Evolutionary conservation across 2,329 filamentous ascomycete genomes (phyloP).

Genomic region (Xylaria sp.): DNA sequence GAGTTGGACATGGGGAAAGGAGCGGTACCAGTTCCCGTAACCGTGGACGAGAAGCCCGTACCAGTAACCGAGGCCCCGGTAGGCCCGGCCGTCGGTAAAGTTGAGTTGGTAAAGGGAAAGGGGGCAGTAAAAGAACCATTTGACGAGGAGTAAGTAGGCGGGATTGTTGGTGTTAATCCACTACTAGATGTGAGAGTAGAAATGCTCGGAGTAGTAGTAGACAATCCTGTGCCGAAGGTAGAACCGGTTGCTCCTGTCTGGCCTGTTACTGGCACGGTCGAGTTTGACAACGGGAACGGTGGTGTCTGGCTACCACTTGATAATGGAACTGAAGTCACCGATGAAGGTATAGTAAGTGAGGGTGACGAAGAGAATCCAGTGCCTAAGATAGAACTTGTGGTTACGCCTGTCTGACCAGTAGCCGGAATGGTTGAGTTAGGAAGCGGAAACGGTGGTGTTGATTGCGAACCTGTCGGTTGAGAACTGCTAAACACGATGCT

Average conservation of each 20-base stretch:
- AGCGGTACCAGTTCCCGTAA: neutral
- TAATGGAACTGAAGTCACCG: slow-evolving; percentile 2
- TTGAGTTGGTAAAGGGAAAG: slow-evolving; percentile 25
- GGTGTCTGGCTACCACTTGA: slow-evolving; percentile 8
- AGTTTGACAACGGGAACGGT: slow-evolving; percentile 7
- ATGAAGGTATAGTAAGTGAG: neutral
- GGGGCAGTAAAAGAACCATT: slow-evolving; percentile 15
- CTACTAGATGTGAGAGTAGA: slow-evolving; percentile 5
- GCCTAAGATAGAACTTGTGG: slow-evolving; percentile 1
- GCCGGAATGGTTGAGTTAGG: slow-evolving; percentile 23
- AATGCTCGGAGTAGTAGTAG: slow-evolving; percentile 6
- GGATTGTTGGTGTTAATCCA: slow-evolving; percentile 4
- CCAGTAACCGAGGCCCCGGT: slow-evolving; percentile 6
- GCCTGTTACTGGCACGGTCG: neutral
- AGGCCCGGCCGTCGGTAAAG: slow-evolving; percentile 8
- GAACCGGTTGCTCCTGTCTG: neutral
- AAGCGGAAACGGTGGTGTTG: slow-evolving; percentile 22
- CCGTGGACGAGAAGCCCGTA: neutral
- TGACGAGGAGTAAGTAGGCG: neutral
- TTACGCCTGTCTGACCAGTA: slow-evolving; percentile 9
- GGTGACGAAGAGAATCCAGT: neutral
- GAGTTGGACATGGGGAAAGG: slow-evolving; percentile 19
- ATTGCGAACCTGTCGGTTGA: slow-evolving; percentile 3
- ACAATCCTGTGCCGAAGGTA: neutral
- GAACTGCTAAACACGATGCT: slow-evolving; percentile 8